Evolutionary conservation across 2,329 filamentous ascomycete species (phyloP).

Genomic region (Colletotrichum salicis): DNA sequence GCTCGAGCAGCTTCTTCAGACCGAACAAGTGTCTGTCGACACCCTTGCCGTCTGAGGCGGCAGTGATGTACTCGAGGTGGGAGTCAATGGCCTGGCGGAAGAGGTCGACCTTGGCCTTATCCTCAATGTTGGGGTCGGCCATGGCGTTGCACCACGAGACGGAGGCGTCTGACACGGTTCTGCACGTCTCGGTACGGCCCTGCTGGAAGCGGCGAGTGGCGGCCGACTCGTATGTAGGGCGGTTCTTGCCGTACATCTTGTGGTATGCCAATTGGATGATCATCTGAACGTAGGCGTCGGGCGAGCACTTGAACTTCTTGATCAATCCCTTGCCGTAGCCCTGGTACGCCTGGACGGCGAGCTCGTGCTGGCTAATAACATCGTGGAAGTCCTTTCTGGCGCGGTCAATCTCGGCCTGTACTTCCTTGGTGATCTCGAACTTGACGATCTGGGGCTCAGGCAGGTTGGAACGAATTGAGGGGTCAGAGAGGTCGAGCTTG

Average conservation of each 20-base stretch:
- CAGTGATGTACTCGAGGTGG: conserved; percentile 90
- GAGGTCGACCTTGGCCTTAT: conserved; percentile 74
- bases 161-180: conserved; percentile 89
- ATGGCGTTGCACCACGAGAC: conserved; percentile 92
- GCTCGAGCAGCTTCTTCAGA: conserved; percentile 86
- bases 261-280: conserved; percentile 97
- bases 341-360: conserved; percentile 94
- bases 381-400: conserved; percentile 82
- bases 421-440: conserved; percentile 80
- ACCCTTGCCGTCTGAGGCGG: conserved; percentile 90
- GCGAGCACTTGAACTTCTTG: conserved; percentile 99
- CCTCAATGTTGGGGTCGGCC: conserved; percentile 72
- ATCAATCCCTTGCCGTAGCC: conserved; percentile 98
- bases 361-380: conserved; percentile 88
- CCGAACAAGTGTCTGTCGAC: conserved; percentile 98
- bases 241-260: conserved; percentile 99
- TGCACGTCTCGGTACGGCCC: conserved; percentile 95
- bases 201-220: conserved; percentile 95
- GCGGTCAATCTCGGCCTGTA: conserved; percentile 80
- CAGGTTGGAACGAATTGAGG: conserved; percentile 81
- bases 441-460: conserved; percentile 81
- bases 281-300: conserved; percentile 98
- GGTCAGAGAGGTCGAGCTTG: conserved; percentile 88
- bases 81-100: conserved; percentile 85
- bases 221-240: conserved; percentile 97